Evolutionary conservation across 2,329 filamentous ascomycete genomes (phyloP).

Genomic region (Penicillium paneum): DNA sequence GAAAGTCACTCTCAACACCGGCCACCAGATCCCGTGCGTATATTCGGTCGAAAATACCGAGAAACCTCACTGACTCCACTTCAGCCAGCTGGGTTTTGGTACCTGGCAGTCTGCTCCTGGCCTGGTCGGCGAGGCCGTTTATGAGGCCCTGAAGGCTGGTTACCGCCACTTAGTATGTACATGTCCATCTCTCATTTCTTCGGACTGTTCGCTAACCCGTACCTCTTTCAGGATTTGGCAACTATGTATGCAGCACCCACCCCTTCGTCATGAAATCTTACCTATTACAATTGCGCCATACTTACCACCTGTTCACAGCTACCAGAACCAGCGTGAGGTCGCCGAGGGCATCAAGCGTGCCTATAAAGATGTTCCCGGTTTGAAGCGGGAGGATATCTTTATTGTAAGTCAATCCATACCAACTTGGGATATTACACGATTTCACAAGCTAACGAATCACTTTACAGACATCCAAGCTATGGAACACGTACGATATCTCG

Average conservation of each 20-base stretch:
- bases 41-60: neutral
- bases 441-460: neutral
- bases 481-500: constrained; percentile 44
- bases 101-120: constrained; percentile 43
- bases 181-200: neutral
- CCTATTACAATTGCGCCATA: neutral
- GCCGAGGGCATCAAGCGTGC: constrained; percentile 35
- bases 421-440: neutral
- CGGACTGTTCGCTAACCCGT: constrained; percentile 11
- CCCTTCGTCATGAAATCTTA: neutral
- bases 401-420: constrained; percentile 28
- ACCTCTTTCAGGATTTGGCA: constrained; percentile 34
- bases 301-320: constrained; percentile 20
- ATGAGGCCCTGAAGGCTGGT: constrained; percentile 39
- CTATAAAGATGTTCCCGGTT: constrained; percentile 38
- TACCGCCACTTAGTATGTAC: constrained; percentile 40
- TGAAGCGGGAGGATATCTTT: constrained; percentile 43
- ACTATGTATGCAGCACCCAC: constrained; percentile 32
- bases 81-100: constrained; percentile 40
- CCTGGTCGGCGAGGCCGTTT: constrained; percentile 40
- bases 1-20: constrained; percentile 40
- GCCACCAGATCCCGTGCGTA: constrained; percentile 39
- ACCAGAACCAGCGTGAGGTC: constrained; percentile 41
- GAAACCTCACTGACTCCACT: neutral
- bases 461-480: constrained; percentile 56